Percentiles rank a stretch among this genome's conserved stretches.
Conservation (phyloP, 2,329 filamentous ascomycete species). For the Orbilia ellipsospora region DNA sequence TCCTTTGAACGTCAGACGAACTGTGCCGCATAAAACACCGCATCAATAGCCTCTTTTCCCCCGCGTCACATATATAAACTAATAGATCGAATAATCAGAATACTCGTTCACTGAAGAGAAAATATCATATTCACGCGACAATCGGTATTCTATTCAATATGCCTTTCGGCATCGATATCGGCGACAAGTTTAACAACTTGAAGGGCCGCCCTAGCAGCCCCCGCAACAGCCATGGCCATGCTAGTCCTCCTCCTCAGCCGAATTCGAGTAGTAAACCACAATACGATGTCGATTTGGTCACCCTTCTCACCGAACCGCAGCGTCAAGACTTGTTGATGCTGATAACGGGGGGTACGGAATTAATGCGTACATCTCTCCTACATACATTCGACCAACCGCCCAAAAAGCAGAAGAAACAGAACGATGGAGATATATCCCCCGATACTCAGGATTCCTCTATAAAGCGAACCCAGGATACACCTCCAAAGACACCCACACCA, state of each 20-base stretch:
- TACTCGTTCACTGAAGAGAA: too few relatives aligned
- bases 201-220: neutral
- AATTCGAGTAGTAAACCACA: constrained; percentile 22
- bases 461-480: constrained; percentile 60
- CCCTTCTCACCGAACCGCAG: constrained; percentile 56
- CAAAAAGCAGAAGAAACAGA: constrained; percentile 56
- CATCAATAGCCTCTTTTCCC: too few relatives aligned
- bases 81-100: too few relatives aligned
- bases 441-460: constrained; percentile 55
- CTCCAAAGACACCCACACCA: constrained; percentile 57
- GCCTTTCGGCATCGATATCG: constrained; percentile 52
- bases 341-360: constrained; percentile 46
- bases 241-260: neutral
- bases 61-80: neutral
- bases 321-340: constrained; percentile 56
- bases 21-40: neutral
- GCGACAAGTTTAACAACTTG: constrained; percentile 26
- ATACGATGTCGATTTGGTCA: constrained; percentile 56
- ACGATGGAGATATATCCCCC: constrained; percentile 26
- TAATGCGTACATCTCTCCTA: constrained; percentile 43
- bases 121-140: too few relatives aligned
- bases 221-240: neutral
- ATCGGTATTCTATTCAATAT: constrained; percentile 8
- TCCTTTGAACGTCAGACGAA: neutral
- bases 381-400: constrained; percentile 34